Conservation (phyloP, 257 asterid genomes). For the Plantago ovata region DNA sequence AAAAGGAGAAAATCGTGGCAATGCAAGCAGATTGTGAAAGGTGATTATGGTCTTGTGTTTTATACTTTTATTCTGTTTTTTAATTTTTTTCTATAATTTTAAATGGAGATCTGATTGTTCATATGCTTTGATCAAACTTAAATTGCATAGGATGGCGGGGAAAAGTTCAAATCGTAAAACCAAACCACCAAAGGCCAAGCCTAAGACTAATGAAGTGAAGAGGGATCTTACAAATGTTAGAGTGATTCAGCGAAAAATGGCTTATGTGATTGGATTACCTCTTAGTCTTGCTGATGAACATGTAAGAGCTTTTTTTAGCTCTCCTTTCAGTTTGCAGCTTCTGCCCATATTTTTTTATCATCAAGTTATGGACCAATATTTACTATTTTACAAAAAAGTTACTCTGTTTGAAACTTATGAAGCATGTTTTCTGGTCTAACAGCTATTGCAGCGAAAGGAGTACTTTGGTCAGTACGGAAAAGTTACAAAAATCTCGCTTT, state of each 20-base stretch:
- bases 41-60: constrained; percentile 25
- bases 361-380: too few species aligned
- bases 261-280: constrained; percentile 90
- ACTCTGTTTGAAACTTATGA: too few species aligned
- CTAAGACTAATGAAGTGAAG: constrained; percentile 68
- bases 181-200: constrained; percentile 77
- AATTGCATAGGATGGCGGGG: constrained; percentile 42
- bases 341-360: too few species aligned
- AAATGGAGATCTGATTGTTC: constrained; percentile 9
- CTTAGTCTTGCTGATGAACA: constrained; percentile 90
- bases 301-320: constrained; percentile 37
- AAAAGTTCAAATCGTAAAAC: constrained; percentile 52
- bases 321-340: not conserved
- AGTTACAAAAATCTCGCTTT: constrained; percentile 79
- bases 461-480: constrained; percentile 96
- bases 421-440: constrained; percentile 25
- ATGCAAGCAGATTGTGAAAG: constrained; percentile 74
- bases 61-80: constrained; percentile 10
- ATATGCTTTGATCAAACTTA: constrained; percentile 18
- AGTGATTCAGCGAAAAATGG: constrained; percentile 95
- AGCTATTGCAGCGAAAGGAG: constrained; percentile 76
- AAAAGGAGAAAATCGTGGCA: constrained; percentile 81
- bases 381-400: too few species aligned
- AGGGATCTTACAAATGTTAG: constrained; percentile 82
- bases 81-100: constrained; percentile 13